These are phyloP conservation scores for Metschnikowia lunata DNA, from an alignment of 805 yeast species.

Conservation along the genomic window DNA sequence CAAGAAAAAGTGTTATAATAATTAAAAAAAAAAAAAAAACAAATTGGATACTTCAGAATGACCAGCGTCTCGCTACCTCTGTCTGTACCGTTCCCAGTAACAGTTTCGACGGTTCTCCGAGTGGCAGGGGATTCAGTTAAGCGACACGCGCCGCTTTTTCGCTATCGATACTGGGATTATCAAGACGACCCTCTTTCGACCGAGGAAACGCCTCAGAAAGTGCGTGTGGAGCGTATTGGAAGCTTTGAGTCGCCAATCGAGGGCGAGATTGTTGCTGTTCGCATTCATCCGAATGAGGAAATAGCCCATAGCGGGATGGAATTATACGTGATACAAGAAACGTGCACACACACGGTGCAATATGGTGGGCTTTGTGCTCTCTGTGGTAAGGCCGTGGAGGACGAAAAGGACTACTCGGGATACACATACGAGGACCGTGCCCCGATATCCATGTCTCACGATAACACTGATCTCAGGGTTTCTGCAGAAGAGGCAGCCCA, in stretches of 20 bases:
- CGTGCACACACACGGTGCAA: conserved; percentile 89
- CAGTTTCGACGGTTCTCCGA: conserved; percentile 48
- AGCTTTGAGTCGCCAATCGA: conserved; percentile 80
- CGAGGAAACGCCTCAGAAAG: conserved; percentile 38
- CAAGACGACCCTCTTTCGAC: conserved; percentile 50
- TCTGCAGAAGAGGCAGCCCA: conserved; percentile 82
- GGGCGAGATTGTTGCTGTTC: conserved; percentile 55
- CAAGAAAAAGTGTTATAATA: too few relatives aligned
- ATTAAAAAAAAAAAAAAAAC: too few relatives aligned
- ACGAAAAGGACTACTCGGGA: conserved; percentile 70
- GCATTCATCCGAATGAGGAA: conserved; percentile 55
- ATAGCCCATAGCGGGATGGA: conserved; percentile 43
- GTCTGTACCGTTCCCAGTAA: conserved; percentile 65
- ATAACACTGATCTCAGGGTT: conserved; percentile 76
- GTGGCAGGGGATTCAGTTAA: conserved; percentile 42
- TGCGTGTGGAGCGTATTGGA: conserved; percentile 65
- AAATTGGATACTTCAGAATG: conserved; percentile 8
- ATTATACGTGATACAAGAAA: conserved; percentile 62
- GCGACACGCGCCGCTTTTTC: conserved; percentile 52
- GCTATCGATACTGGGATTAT: conserved; percentile 65
- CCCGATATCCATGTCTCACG: conserved; percentile 85
- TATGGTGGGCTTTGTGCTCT: conserved; percentile 93
- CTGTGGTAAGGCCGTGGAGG: conserved; percentile 77
- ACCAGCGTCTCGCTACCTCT: conserved; percentile 56
- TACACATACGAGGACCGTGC: conserved; percentile 68